Evolutionary conservation across 495 filamentous ascomycete species (phyloP).

Genomic region (Parathielavia hyrcaniae): DNA sequence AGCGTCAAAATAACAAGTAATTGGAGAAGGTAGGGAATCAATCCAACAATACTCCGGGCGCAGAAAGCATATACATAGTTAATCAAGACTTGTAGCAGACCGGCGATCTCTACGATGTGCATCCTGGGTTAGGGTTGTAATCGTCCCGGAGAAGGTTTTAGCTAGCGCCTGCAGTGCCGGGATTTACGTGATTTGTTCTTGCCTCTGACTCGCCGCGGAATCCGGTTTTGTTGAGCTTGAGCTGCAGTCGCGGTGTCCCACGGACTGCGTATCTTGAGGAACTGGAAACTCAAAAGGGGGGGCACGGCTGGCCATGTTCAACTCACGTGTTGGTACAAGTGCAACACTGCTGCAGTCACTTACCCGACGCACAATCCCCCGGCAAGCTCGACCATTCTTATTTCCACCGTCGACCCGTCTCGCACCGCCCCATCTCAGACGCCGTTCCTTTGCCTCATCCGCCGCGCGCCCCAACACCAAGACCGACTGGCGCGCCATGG

Average conservation of each 20-base stretch:
- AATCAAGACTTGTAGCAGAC: too few relatives aligned
- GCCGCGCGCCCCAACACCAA: neutral
- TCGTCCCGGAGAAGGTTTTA: neutral
- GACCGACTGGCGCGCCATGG: constrained; percentile 24
- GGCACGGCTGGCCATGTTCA: constrained; percentile 6
- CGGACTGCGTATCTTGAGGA: neutral
- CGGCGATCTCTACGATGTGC: too few relatives aligned
- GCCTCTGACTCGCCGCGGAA: neutral
- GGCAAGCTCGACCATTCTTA: neutral
- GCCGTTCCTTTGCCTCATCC: neutral
- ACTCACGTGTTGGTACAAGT: constrained; percentile 12
- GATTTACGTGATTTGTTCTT: neutral
- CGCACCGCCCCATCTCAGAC: neutral
- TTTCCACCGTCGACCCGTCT: constrained; percentile 1
- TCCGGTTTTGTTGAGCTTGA: too few relatives aligned
- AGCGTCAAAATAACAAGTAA: too few relatives aligned
- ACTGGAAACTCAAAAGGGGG: neutral
- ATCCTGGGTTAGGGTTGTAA: constrained; percentile 13
- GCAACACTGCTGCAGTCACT: constrained; percentile 10
- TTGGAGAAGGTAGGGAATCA: too few relatives aligned
- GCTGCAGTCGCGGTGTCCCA: neutral
- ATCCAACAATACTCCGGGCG: too few relatives aligned
- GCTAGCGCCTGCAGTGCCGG: too few relatives aligned
- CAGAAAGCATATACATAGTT: too few relatives aligned
- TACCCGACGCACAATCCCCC: constrained; percentile 1